phyloP scores from a whole-genome alignment of 177 flowering plant genomes.

The Tripterygium wilfordii region DNA sequence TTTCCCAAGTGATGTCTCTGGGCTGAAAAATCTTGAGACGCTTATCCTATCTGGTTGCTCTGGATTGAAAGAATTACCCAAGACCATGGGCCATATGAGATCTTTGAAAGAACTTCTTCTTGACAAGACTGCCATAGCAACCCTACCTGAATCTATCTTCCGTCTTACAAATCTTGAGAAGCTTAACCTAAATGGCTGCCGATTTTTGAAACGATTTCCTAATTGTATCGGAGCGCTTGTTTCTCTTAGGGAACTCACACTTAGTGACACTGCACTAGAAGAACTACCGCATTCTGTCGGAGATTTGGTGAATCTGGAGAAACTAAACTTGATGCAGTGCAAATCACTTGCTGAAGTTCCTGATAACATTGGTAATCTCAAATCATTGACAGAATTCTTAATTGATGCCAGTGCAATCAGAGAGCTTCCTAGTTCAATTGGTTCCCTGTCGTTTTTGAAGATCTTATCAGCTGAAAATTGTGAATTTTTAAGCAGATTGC shows the following conservation, averaged over 20 bases:
- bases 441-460: constrained; percentile 27
- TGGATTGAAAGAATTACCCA: constrained; percentile 28
- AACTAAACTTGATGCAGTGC: constrained; percentile 24
- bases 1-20: constrained; percentile 37
- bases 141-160: constrained; percentile 29
- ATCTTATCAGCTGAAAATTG: constrained; percentile 20
- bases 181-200: constrained; percentile 22
- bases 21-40: constrained; percentile 29
- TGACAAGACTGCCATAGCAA: constrained; percentile 26
- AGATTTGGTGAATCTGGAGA: constrained; percentile 26
- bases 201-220: constrained; percentile 23
- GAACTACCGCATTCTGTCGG: constrained; percentile 31
- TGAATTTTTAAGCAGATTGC: constrained; percentile 15
- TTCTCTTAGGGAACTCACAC: constrained; percentile 27
- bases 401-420: constrained; percentile 16
- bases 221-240: constrained; percentile 16
- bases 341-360: constrained; percentile 27
- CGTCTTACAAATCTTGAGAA: constrained; percentile 32
- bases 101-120: constrained; percentile 28
- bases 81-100: constrained; percentile 21
- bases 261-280: constrained; percentile 18
- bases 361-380: constrained; percentile 26
- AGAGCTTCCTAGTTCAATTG: constrained; percentile 33
- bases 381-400: constrained; percentile 15
- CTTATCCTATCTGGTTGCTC: constrained; percentile 36